Base-by-base conservation (phyloP, 495 filamentous ascomycete species). In the Hypoxylon cercidicola region DNA sequence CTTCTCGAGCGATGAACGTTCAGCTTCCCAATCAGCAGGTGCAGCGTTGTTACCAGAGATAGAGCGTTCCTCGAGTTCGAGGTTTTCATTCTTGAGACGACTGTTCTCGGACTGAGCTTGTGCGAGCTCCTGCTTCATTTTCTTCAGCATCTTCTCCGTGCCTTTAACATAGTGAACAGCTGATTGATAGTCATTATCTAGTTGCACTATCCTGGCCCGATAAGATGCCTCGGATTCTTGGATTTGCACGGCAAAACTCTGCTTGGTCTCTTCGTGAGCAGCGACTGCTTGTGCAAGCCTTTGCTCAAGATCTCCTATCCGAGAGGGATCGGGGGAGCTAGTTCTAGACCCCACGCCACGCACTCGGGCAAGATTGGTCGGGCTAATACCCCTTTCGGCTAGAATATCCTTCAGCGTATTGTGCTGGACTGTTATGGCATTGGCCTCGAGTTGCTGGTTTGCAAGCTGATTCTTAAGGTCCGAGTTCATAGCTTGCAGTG, bases 151-250 rank as follows among this genome's bases (percentile, higher is more conserved):
- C 84, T 97, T 97, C 78, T 99, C 96, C 1, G 94, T 97, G 39
- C 95, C 96, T 72, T 97, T 96, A 64, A 99, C 92, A 72, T 99
- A 99, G 76, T 97, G 93, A n/a, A 98, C 93, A 11, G 96, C 93
- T n/a, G 96, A 97, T 73, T 96, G 93, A 72, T 99, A 97, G 72
- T 99, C 95, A 72, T 91, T 93, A 73, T 97, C 93, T 19, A 99
- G 87, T 71, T 96, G 91, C 53, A 90, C 86, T 53, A 99, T 81
- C 74, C 97, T 97, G 73, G 96, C 93, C 47, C 91, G 88, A 78
- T 94, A 98, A 45, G 89, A 86, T 61, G 85, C 83, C 50, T 93
- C 92, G 15, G 91, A 88, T 70, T 97, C 92, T 68, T 95, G 88
- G 56, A 92, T 88, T 30, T 92, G 90, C 47, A 83, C 77, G 62